A percentile compares a stretch with the other conserved stretches of the same genome.
phyloP scores from a whole-genome alignment of 768 basidiomycete genomes.

The Dendrothele bispora region DNA sequence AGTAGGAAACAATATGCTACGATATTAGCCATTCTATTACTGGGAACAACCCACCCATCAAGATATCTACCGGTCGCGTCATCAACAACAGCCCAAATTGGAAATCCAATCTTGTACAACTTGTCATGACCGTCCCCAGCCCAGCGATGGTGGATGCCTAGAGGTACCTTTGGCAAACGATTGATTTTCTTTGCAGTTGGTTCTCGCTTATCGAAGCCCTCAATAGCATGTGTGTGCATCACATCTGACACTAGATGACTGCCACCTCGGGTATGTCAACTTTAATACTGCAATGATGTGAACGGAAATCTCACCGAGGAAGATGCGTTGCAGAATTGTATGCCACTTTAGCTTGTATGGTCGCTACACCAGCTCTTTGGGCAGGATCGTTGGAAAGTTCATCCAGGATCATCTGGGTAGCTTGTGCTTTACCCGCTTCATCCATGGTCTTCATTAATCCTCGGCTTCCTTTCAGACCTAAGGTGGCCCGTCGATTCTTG shows the following conservation, averaged over 20 bases:
- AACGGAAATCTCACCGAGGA: conserved; percentile 25
- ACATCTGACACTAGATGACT: conserved; percentile 17
- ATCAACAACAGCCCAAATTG: conserved; percentile 35
- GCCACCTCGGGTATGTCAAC: too few relatives aligned
- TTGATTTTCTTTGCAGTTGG: conserved; percentile 27
- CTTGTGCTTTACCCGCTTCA: neutral
- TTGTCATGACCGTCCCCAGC: conserved; percentile 40
- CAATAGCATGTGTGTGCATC: conserved; percentile 29
- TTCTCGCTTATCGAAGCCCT: conserved; percentile 26
- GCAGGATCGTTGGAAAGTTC: conserved; percentile 34
- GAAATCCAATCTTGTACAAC: conserved; percentile 37
- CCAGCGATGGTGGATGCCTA: conserved; percentile 38
- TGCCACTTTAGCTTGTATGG: conserved; percentile 28
- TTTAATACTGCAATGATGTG: too few relatives aligned
- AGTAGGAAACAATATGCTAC: conserved; percentile 32
- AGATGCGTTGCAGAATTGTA: conserved; percentile 32
- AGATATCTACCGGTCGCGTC: conserved; percentile 30
- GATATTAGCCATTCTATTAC: conserved; percentile 27
- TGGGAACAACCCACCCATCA: conserved; percentile 36
- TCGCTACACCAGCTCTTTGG: conserved; percentile 24
- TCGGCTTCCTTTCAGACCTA: neutral
- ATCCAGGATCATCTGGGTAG: conserved; percentile 21
- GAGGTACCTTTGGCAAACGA: conserved; percentile 20
- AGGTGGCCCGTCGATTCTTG: neutral
- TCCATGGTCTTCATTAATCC: neutral